Evolutionary conservation across 1,284 basidiomycete genomes (phyloP).

Genomic region (Rhodofomes roseus): DNA sequence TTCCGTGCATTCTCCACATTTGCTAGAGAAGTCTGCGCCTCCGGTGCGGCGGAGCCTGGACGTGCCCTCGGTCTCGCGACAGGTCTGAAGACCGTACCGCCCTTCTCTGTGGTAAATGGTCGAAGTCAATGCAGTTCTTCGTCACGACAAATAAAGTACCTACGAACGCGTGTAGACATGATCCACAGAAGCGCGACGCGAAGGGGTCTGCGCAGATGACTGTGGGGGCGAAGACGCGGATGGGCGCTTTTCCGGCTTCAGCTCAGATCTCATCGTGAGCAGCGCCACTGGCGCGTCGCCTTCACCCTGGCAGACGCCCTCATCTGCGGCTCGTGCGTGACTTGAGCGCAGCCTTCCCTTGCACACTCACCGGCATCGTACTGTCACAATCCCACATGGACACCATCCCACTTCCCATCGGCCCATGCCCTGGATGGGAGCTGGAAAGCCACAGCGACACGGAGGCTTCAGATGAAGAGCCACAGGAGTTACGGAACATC

Average conservation of each 20-base stretch:
- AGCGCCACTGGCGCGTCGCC: neutral
- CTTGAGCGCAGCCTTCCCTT: constrained; percentile 23
- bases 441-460: constrained; percentile 22
- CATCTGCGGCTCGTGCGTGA: constrained; percentile 9
- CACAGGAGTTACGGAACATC: constrained; percentile 38
- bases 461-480: constrained; percentile 27
- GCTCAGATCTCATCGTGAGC: neutral
- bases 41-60: constrained; percentile 32
- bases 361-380: neutral
- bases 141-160: constrained; percentile 32
- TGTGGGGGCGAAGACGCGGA: neutral
- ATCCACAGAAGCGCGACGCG: neutral
- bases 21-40: constrained; percentile 9
- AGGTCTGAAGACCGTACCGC: constrained; percentile 64
- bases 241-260: neutral
- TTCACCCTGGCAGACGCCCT: neutral
- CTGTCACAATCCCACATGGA: neutral
- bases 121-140: neutral
- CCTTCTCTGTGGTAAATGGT: constrained; percentile 52
- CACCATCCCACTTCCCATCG: constrained; percentile 41
- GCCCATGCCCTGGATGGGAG: constrained; percentile 57
- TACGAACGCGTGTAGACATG: constrained; percentile 78
- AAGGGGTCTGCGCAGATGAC: neutral
- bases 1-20: constrained; percentile 2
- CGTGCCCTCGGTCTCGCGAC: constrained; percentile 51